phyloP scores from a whole-genome alignment of 768 basidiomycete genomes.

The Pleurotus djamor region DNA sequence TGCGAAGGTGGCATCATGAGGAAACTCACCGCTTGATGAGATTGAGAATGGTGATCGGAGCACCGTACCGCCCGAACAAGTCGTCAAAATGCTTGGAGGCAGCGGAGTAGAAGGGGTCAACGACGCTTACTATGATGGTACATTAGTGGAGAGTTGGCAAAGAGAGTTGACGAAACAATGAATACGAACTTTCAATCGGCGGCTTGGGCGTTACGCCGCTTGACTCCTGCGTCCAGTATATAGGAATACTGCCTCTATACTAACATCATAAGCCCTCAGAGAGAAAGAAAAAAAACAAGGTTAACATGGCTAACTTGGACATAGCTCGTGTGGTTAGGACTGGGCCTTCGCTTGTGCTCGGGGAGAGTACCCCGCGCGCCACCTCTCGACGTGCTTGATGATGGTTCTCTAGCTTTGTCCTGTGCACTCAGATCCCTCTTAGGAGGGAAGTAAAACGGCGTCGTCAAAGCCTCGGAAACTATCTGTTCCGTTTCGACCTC shows the following conservation, averaged over 20 bases:
- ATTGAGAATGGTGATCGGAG: slow-evolving; percentile 88
- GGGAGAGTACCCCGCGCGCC: not conserved
- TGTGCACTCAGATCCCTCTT: slow-evolving; percentile 29
- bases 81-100: slow-evolving; percentile 93
- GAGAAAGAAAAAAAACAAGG: not conserved
- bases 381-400: not conserved
- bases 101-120: slow-evolving; percentile 93
- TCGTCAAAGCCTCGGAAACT: slow-evolving; percentile 85
- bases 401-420: not conserved
- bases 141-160: slow-evolving; percentile 1
- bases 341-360: slow-evolving; percentile 46
- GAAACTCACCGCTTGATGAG: slow-evolving; percentile 67
- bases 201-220: slow-evolving; percentile 90
- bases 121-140: slow-evolving; percentile 67
- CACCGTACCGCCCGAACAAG: slow-evolving; percentile 85
- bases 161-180: not conserved
- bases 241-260: slow-evolving; percentile 94
- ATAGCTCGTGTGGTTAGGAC: slow-evolving; percentile 91
- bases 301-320: slow-evolving; percentile 61
- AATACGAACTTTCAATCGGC: slow-evolving; percentile 85
- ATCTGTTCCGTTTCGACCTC: slow-evolving; percentile 99
- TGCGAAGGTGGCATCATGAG: not conserved
- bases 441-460: slow-evolving; percentile 81
- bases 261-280: slow-evolving; percentile 20
- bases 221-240: slow-evolving; percentile 96